These are phyloP conservation scores for Theobroma grandiflorum DNA, from an alignment of 441 rosid genomes.

Conservation along the genomic window DNA sequence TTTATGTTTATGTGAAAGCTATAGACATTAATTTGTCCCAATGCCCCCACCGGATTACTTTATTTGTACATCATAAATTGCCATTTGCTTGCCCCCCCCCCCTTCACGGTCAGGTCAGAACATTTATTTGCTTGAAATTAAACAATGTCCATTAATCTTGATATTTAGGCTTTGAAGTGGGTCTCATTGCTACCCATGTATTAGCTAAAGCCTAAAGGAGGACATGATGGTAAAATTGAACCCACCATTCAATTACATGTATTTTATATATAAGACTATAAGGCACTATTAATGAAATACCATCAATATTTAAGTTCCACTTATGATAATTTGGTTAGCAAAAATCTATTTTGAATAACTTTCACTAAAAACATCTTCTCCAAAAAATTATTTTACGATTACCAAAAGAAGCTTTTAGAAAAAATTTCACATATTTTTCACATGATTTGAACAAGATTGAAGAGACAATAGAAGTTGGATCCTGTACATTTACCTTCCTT, in stretches of 20 bases:
- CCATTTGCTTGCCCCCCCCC: background rate
- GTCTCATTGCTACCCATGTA: background rate
- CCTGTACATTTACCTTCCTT: background rate
- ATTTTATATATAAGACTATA: background rate
- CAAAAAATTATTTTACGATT: too few relatives aligned
- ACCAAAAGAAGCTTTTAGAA: background rate
- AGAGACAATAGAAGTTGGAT: background rate
- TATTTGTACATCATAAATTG: slow-evolving; percentile 15
- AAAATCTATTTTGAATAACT: too few relatives aligned
- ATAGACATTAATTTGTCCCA: slow-evolving; percentile 3
- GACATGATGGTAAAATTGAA: background rate
- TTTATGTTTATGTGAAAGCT: slow-evolving; percentile 11
- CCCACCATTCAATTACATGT: background rate
- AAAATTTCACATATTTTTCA: background rate
- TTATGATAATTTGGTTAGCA: too few relatives aligned
- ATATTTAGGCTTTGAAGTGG: background rate
- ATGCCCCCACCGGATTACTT: slow-evolving; percentile 22
- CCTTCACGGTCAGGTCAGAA: background rate
- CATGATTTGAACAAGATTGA: background rate
- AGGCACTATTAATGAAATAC: background rate
- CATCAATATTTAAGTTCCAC: too few relatives aligned
- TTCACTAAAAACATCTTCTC: too few relatives aligned
- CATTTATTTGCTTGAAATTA: background rate
- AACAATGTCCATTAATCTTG: background rate
- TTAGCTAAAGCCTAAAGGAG: background rate